Base-by-base conservation (phyloP, 2,329 filamentous ascomycete genomes). In the Stagonosporopsis vannaccii region DNA sequence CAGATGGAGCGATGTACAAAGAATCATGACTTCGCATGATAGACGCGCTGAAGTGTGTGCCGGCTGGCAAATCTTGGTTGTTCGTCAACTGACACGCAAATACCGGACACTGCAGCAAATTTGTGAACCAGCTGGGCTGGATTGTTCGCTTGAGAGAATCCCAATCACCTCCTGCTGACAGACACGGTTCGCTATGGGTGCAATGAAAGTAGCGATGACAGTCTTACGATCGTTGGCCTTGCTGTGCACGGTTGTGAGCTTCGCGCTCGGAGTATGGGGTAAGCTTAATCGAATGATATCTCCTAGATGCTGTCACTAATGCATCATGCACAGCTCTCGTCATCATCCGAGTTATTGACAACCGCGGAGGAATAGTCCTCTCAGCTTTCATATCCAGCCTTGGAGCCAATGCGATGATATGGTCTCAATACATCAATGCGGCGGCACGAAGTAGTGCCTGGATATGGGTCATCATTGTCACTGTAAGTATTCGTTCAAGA, bases 231-330 rank as follows among this genome's bases (percentile, higher is more conserved):
- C 52, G 23, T 44, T 67, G 32, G 67, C 51, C 8, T 43, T 67
- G 17, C 4, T 65, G 11, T 46, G 64, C 33, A 61, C 60, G 8
- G 25, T 60, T 13, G 51, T 39, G 11, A 49, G 62, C 25, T 58
- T 68, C 23, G 65, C 55, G 6, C 43, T 68, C 36, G 61, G 61
- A 6, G 60, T 55, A 40, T 70, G 63, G 62, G 33, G 67, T 66
- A 57, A 25, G 67, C 61, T n/a, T 7, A 22, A 12, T 5, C 42
- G 39, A 40, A 6, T 11, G 23, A 25, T n/a, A 22, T 4, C 17
- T 28, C 8, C 6, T 8, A 32, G 4, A 37, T 17, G 15, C 39
- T 41, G 6, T 2, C 23, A 17, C 42, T 52, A 32, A 42, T n/a
- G n/a, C 17, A 28, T 46, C 7, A n/a, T 19, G 37, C 22, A 28